Percentiles rank a stretch among this genome's conserved stretches.
These are phyloP conservation scores for Tirmania nivea DNA, from an alignment of 495 filamentous ascomycete genomes.

Conservation along the genomic window DNA sequence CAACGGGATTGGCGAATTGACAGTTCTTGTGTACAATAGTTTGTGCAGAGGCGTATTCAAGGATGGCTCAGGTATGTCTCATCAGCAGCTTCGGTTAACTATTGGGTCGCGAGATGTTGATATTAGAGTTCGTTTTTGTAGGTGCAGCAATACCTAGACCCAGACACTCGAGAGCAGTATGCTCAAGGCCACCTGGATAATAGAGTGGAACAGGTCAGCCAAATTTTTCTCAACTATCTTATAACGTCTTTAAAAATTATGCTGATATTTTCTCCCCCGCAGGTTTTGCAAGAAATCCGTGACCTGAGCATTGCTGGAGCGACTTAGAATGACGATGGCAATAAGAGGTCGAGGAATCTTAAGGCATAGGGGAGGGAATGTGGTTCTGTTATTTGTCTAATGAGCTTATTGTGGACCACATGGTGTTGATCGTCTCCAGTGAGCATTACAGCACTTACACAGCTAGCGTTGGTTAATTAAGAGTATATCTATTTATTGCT, in stretches of 20 bases:
- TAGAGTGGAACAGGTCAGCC: constrained; percentile 50
- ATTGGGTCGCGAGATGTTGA: no score
- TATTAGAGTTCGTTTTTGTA: neutral
- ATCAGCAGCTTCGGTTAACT: no score
- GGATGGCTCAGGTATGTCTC: constrained; percentile 56
- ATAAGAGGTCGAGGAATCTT: no score
- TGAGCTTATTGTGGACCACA: no score
- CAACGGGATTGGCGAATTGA: neutral
- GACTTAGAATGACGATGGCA: constrained; percentile 3
- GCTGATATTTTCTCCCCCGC: neutral
- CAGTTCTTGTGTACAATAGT: constrained; percentile 19
- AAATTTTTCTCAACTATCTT: neutral
- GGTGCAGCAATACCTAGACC: constrained; percentile 93
- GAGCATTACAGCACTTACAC: no score
- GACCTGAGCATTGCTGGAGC: constrained; percentile 76
- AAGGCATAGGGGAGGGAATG: no score
- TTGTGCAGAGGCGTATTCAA: constrained; percentile 86
- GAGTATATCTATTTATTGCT: no score
- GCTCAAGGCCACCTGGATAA: constrained; percentile 80
- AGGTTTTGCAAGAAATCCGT: constrained; percentile 81
- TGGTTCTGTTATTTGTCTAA: no score
- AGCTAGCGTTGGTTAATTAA: no score
- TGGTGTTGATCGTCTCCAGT: no score
- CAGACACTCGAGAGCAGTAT: constrained; percentile 91
- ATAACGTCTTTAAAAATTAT: neutral